A percentile compares a stretch with the other conserved stretches of the same genome.
Evolutionary conservation across 208 protist genomes (phyloP).

Genomic region (Tetramitus jugosus): DNA sequence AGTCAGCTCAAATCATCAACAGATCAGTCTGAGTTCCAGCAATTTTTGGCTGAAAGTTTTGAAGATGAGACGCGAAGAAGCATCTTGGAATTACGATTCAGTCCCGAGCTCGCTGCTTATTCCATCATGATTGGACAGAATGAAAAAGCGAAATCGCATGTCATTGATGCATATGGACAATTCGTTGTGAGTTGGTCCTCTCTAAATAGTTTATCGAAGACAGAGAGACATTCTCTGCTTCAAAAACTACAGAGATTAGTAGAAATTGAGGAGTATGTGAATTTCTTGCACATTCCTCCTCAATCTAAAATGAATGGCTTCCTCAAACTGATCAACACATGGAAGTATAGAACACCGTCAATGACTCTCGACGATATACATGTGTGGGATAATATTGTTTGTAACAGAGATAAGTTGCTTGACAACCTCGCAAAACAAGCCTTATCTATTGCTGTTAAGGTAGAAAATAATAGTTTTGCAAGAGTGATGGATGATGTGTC

Average conservation of each 20-base stretch:
- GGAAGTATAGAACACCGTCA: constrained; percentile 25
- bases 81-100: not conserved
- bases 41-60: not conserved
- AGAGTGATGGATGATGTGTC: too few relatives aligned
- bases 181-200: constrained; percentile 47
- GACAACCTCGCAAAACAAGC: constrained; percentile 45
- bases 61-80: not conserved
- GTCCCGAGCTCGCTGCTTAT: not conserved
- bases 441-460: too few relatives aligned
- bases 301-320: not conserved
- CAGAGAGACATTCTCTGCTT: constrained; percentile 36
- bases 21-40: not conserved
- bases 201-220: constrained; percentile 38
- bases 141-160: constrained; percentile 39
- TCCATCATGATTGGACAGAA: constrained; percentile 21
- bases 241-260: constrained; percentile 47
- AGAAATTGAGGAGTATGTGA: constrained; percentile 51
- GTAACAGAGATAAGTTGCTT: constrained; percentile 35
- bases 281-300: constrained; percentile 18
- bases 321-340: constrained; percentile 24
- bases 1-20: too few relatives aligned
- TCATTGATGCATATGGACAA: constrained; percentile 37
- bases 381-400: constrained; percentile 52
- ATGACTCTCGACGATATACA: constrained; percentile 39
- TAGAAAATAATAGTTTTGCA: too few relatives aligned